Conservation (phyloP, 805 yeast genomes). For the Tetrapisispora phaffii region DNA sequence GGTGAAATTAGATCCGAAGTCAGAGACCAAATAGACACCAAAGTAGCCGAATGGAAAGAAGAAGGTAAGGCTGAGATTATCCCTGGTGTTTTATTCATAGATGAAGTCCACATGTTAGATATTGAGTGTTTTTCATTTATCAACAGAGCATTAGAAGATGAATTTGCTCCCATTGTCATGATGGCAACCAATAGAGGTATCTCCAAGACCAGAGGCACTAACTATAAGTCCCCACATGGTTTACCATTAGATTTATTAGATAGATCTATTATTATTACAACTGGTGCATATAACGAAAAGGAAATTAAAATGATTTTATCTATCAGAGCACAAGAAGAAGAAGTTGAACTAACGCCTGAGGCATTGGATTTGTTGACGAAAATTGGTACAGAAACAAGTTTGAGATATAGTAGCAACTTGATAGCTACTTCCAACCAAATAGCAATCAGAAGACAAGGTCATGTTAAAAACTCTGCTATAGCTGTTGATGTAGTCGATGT, state of each 20-base stretch:
- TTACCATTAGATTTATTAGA: slow-evolving; percentile 90
- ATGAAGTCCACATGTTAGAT: slow-evolving; percentile 97
- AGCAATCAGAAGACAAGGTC: slow-evolving; percentile 62
- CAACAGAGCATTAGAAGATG: slow-evolving; percentile 93
- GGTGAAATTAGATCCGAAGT: slow-evolving; percentile 96
- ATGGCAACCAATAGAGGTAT: slow-evolving; percentile 98
- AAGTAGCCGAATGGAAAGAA: slow-evolving; percentile 97
- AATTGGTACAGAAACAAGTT: slow-evolving; percentile 80
- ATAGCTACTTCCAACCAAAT: slow-evolving; percentile 84
- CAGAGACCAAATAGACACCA: slow-evolving; percentile 90
- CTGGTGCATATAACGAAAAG: slow-evolving; percentile 63
- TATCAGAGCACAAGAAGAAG: slow-evolving; percentile 91
- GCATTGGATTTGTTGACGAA: slow-evolving; percentile 82
- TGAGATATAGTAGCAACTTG: slow-evolving; percentile 87
- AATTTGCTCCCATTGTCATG: slow-evolving; percentile 91
- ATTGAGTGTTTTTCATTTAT: slow-evolving; percentile 92
- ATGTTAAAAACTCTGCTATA: slow-evolving; percentile 19
- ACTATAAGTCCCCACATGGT: slow-evolving; percentile 94
- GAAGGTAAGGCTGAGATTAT: slow-evolving; percentile 97
- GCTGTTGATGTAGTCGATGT: slow-evolving; percentile 69
- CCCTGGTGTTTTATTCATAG: slow-evolving; percentile 95
- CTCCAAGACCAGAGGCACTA: slow-evolving; percentile 87
- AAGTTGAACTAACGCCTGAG: slow-evolving; percentile 70
- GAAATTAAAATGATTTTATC: slow-evolving; percentile 80
- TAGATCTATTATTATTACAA: slow-evolving; percentile 86